Base-by-base conservation (phyloP, 1,284 basidiomycete species). In the Trichosporon inkin region DNA sequence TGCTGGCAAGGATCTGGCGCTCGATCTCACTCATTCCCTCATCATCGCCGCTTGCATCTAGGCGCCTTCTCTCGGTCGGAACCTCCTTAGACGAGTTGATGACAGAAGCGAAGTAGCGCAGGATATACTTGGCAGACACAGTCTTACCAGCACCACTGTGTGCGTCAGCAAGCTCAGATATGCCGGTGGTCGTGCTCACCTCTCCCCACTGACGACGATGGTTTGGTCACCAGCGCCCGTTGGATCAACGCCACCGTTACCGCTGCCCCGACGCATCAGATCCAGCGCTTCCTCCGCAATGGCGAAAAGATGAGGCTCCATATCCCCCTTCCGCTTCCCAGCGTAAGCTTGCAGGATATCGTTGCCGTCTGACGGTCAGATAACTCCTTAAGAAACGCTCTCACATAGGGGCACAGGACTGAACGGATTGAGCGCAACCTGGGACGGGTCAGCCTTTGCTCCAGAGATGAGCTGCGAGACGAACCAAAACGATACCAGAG, bases 211-310 rank as follows among this genome's bases (percentile, higher is more conserved):
- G 63, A 99, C 96, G 67, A 99, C 97, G 73, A 99, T 98, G 6
- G 96, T 99, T 80, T 99, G 96, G 66, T 97, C 95, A 8, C 78
- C 78, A 55, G 76, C 76, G 16, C 77, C 77, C 5, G 77, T 78
- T 72, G 87, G 89, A 69, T 98, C 94, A 72, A 89, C 89, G 60
- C 91, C 78, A 6, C 78, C 78, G 8, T 62, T 63, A 1, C 77
- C 76, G 14, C 67, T 60, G 17, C 77, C 78, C 53, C 76, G 61
- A 14, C 78, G 86, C 96, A 99, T 98, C 62, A 91, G 92, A 40
- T 94, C 93, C 77, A 99, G 92, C 63, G 96, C 96, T 81, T 99
- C 96, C 78, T 99, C 96, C 13, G 96, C 96, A 69, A 99, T 99
- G 24, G 96, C 96, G 78, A 99, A 99, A 65, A 99, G 78, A 81